Evolutionary conservation across 1,139 yeast species (phyloP), one percentile per base, ranked within the genome.

Genomic region (Blastobotrys proliferans): DNA sequence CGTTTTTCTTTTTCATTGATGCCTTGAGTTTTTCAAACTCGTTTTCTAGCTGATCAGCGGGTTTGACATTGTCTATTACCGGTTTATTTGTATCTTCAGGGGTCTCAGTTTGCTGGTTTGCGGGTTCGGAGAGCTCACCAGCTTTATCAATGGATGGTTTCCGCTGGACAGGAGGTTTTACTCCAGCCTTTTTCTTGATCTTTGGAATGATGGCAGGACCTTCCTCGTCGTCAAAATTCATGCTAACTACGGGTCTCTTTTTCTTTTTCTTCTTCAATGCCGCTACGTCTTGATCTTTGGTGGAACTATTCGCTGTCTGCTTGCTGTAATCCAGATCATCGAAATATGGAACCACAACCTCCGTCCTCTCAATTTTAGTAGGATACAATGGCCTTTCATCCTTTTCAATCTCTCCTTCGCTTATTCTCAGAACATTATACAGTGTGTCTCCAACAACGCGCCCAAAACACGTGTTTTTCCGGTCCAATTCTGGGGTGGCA

Each of bases 361-460:
- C 72, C 1, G 70, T 58, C 1, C 56, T 60, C 1, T 54, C 57
- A 14, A 83, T 69, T 27, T 49, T 58, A 0, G 75, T 73, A 0
- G 86, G 85, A 52, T 71, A 78, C 19, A 77, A 39, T 1, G 82
- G 83, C 26, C 58, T 29, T 19, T 68, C 69, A 0, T 63, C 63
- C 4, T 63, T 72, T 26, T 53, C 62, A 27, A 73, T 51, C 45
- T 79, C 83, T 10, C 73, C 68, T 34, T 76, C 76, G 2, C 72
- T 65, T 8, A 83, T 79, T 40, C 69, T 68, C 35, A 74, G 61
- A 10, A 80, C 72, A 32, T 72, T 78, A 63, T 73, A 75, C 4
- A 79, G 70, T 0, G 83, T 69, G 25, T 77, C 79, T 1, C 81
- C 87, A 2, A 71, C 72, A 10, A 84, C 67, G 47, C 76, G 73